phyloP scores from a whole-genome alignment of 2,329 filamentous ascomycete genomes.

The Leptosphaerulina australis region DNA sequence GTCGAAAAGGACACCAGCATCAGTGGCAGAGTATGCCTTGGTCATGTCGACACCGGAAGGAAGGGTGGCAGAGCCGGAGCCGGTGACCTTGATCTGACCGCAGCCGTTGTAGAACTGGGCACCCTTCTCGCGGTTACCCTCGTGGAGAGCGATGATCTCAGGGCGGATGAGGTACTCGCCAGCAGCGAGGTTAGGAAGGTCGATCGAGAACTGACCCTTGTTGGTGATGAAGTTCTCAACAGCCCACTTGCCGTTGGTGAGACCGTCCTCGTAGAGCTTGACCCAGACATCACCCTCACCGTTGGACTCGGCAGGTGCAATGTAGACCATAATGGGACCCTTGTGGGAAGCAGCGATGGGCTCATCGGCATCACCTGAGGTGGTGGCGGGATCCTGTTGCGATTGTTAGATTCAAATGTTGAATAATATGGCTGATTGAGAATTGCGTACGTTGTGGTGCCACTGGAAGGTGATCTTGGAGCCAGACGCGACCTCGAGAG shows the following conservation, averaged over 20 bases:
- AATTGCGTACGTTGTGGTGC: conserved; percentile 55
- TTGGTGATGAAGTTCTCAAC: conserved; percentile 49
- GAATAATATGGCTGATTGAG: conserved; percentile 5
- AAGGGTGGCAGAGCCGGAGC: conserved; percentile 33
- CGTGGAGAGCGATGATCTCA: conserved; percentile 54
- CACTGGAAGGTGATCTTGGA: conserved; percentile 56
- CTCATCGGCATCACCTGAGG: conserved; percentile 51
- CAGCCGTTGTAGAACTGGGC: conserved; percentile 55
- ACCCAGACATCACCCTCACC: conserved; percentile 59
- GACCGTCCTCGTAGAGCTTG: conserved; percentile 51
- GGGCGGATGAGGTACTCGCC: conserved; percentile 52
- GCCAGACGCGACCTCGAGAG: conserved; percentile 56
- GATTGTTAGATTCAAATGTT: not conserved
- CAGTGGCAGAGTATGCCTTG: conserved; percentile 49
- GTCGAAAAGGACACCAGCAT: conserved; percentile 51
- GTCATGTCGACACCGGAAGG: conserved; percentile 54
- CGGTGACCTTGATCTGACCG: conserved; percentile 49
- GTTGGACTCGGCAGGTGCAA: conserved; percentile 51
- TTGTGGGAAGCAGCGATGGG: conserved; percentile 60
- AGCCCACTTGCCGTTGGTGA: conserved; percentile 44
- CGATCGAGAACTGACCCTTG: conserved; percentile 49
- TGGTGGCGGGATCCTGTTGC: conserved; percentile 1
- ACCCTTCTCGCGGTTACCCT: conserved; percentile 40
- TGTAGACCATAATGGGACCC: conserved; percentile 60
- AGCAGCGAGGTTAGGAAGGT: conserved; percentile 46